These are phyloP conservation scores for Globisporangium spinosum DNA, from an alignment of 352 stramenopile species.

Conservation along the genomic window DNA sequence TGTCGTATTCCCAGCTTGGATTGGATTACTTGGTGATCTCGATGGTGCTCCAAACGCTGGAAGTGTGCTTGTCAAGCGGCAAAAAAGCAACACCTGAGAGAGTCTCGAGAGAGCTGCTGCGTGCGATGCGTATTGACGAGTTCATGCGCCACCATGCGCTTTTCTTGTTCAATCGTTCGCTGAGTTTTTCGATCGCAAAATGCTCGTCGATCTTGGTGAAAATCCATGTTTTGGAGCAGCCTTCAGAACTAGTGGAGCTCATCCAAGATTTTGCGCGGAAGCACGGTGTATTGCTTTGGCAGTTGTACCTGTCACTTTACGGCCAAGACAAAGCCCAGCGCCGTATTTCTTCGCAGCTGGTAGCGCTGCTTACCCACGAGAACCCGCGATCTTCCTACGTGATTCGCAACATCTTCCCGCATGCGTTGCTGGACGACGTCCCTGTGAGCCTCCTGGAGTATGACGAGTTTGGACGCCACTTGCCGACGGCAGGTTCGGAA, in stretches of 20 bases:
- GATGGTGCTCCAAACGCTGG: constrained; percentile 74
- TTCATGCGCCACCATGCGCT: constrained; percentile 84
- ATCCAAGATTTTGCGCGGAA: constrained; percentile 87
- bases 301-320: constrained; percentile 79
- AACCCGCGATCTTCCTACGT: constrained; percentile 81
- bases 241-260: constrained; percentile 80
- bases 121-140: constrained; percentile 82
- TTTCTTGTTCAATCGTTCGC: constrained; percentile 82
- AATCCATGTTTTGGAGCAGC: constrained; percentile 82
- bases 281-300: constrained; percentile 78
- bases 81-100: constrained; percentile 84
- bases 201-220: constrained; percentile 87
- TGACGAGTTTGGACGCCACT: constrained; percentile 75
- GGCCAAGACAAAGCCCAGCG: constrained; percentile 82
- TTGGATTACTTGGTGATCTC: constrained; percentile 79
- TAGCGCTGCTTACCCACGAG: constrained; percentile 82
- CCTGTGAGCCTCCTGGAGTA: constrained; percentile 72
- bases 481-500: constrained; percentile 55
- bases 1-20: constrained; percentile 77
- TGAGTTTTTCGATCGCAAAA: constrained; percentile 85
- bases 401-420: constrained; percentile 81
- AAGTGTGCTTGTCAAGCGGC: constrained; percentile 81
- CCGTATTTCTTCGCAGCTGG: constrained; percentile 82
- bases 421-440: constrained; percentile 76
- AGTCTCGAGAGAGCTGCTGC: constrained; percentile 66